Evolutionary conservation across 371 early-diverging fungal species (phyloP).

Genomic region (Lichtheimia hyalospora): DNA sequence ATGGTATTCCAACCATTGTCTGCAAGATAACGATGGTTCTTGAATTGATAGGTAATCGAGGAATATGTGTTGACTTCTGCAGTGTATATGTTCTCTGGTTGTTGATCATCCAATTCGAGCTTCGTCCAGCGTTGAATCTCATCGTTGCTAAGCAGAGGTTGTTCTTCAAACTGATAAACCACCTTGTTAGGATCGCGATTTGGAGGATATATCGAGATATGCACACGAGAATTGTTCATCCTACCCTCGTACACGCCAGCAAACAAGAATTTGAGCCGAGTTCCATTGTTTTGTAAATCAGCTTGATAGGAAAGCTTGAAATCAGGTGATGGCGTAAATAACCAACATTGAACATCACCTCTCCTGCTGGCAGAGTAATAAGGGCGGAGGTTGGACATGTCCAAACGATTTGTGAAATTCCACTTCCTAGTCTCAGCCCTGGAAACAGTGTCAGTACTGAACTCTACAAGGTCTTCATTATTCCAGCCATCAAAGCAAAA

Average conservation of each 20-base stretch:
- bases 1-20: neutral
- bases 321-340: neutral
- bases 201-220: neutral
- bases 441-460: neutral
- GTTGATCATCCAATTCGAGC: neutral
- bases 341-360: neutral
- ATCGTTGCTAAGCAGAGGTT: neutral
- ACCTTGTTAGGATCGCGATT: neutral
- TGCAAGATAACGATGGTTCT: neutral
- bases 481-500: constrained; percentile 25
- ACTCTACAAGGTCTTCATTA: neutral
- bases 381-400: neutral
- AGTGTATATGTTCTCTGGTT: neutral
- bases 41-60: neutral
- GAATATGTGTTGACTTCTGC: neutral
- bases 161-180: neutral
- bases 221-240: neutral
- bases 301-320: neutral
- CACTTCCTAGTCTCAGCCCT: neutral
- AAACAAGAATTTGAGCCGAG: neutral
- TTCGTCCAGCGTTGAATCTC: neutral
- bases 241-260: neutral
- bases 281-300: neutral
- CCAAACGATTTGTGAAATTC: neutral
- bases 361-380: neutral